Evolutionary conservation across 2,329 filamentous ascomycete genomes (phyloP), one percentile per base, ranked within the genome.

Genomic region (Davidsoniella virescens): DNA sequence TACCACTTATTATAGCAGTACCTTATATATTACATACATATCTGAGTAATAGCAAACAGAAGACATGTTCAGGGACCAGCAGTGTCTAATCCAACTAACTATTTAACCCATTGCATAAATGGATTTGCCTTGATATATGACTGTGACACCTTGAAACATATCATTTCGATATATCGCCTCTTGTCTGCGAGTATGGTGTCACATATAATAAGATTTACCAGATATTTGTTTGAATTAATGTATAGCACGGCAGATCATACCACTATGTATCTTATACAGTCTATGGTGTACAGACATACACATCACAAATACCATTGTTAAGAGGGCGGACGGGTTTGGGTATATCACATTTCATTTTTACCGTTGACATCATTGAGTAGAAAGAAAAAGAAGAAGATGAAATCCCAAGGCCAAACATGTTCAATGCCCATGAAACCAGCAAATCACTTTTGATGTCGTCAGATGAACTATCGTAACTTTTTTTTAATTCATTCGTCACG

Each of bases 401-500:
- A 41, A 37, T 48, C 44, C 44, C 39, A 49, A 52, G 48, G 46
- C 50, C 45, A 33, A 39, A 23, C 18, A 40, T 47, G 23, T 39
- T 49, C 9, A 44, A 49, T 50, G 40, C 25, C 40, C 40, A 50
- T 50, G 16, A 50, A 50, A 53, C 47, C 33, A 50, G 43, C 51
- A 53, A 46, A 46, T 47, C 47, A 47, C 44, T 47, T 52, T 50
- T 44, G 43, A 40, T 47, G 39, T 37, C 39, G 44, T 53, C 45
- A 52, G 43, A 37, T 47, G 47, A 49, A 54, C 49, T 51, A 42
- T 36, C 47, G 40, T 51, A 50, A 52, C 46, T 51, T 44, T 51
- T 53, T 52, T 52, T 52, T 54, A 47, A 47, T 50, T 54, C 49
- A 53, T 53, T 55, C 26, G 44, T 54, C 51, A 52, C 47, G 47